Percentiles rank a stretch among this genome's conserved stretches.
These are phyloP conservation scores for Phalaenopsis aphrodite DNA, from an alignment of 106 monocot species.

Conservation along the genomic window DNA sequence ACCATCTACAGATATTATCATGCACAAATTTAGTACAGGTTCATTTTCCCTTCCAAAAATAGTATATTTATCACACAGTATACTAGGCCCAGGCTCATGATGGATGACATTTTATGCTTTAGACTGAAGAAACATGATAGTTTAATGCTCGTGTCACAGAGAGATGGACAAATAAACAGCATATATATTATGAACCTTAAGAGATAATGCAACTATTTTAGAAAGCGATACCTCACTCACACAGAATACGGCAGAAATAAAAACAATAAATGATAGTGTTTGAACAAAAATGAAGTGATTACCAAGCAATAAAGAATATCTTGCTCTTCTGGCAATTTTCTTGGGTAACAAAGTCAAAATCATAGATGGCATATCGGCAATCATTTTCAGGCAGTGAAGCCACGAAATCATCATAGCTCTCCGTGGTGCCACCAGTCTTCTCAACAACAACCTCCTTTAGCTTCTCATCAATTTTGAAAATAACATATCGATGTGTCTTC, in stretches of 20 bases:
- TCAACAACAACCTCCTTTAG: conserved; percentile 27
- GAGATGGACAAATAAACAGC: no score
- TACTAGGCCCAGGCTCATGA: no score
- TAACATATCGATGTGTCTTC: conserved; percentile 21
- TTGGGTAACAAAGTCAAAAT: conserved; percentile 22
- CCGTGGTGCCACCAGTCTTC: conserved; percentile 24
- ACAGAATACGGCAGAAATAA: neutral
- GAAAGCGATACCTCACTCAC: neutral
- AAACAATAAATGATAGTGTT: neutral
- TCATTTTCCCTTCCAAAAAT: no score
- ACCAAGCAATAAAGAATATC: conserved; percentile 26
- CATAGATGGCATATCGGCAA: conserved; percentile 21
- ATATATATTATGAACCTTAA: no score
- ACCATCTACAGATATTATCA: no score
- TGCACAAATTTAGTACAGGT: no score
- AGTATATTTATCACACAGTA: no score
- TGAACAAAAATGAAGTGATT: neutral
- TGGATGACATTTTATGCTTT: no score
- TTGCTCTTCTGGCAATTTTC: conserved; percentile 29
- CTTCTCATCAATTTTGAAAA: conserved; percentile 30
- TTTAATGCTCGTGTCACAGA: no score
- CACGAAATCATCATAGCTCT: conserved; percentile 26
- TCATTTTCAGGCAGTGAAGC: conserved; percentile 20
- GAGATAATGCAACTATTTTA: no score
- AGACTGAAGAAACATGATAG: no score